A percentile compares a stretch with the other conserved stretches of the same genome.
Evolutionary conservation across 768 basidiomycete genomes (phyloP).

Genomic region (Agaricus subrufescens): DNA sequence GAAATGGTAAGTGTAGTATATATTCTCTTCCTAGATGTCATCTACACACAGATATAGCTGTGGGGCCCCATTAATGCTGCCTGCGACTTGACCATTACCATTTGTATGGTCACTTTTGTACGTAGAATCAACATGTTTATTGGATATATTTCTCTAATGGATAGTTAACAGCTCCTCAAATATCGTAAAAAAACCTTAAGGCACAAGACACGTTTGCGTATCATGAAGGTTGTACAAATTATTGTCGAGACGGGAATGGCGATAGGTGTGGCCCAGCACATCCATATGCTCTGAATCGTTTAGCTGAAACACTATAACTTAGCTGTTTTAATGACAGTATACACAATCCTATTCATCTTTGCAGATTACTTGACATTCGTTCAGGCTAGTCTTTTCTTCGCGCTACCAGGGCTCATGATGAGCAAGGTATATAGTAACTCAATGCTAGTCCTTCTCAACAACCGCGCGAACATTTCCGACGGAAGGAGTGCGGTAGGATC

Average conservation of each 20-base stretch:
- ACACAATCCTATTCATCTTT: neutral
- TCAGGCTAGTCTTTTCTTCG: neutral
- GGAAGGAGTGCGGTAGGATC: neutral
- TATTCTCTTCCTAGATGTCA: neutral
- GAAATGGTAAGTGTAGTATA: neutral
- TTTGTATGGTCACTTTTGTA: neutral
- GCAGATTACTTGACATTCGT: neutral
- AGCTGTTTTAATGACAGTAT: neutral
- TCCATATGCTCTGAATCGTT: neutral
- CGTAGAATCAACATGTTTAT: neutral
- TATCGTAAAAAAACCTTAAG: neutral
- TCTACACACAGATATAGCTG: neutral
- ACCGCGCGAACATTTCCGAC: neutral
- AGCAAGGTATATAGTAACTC: neutral
- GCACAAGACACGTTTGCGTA: neutral
- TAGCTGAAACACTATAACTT: neutral
- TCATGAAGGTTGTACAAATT: neutral
- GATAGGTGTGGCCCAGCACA: neutral
- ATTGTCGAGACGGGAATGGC: neutral
- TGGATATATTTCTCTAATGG: neutral
- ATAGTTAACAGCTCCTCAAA: neutral
- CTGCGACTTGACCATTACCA: neutral
- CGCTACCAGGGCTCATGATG: neutral
- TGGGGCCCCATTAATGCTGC: neutral
- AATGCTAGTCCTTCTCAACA: neutral